These are phyloP conservation scores for Yamadazyma aaseri DNA, from an alignment of 1,139 yeast species.

Conservation along the genomic window DNA sequence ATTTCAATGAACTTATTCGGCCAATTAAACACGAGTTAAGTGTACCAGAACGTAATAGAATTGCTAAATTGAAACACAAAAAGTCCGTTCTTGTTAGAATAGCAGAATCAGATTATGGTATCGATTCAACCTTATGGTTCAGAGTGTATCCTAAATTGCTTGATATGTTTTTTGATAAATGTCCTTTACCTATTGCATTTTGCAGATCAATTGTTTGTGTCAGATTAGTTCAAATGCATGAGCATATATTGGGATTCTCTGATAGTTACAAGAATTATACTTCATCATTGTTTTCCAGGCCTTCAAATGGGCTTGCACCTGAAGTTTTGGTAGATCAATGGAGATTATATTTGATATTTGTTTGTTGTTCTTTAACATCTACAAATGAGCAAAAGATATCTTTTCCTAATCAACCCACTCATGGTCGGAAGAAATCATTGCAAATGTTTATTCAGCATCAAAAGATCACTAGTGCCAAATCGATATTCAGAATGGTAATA, in stretches of 20 bases:
- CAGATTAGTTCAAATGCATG: conserved; percentile 86
- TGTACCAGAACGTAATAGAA: conserved; percentile 75
- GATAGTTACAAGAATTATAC: conserved; percentile 47
- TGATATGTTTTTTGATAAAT: conserved; percentile 68
- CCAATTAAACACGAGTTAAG: conserved; percentile 65
- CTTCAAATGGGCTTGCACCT: conserved; percentile 44
- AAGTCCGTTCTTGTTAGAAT: conserved; percentile 66
- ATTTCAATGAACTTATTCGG: conserved; percentile 62
- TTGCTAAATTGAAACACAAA: conserved; percentile 61
- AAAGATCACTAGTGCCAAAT: conserved; percentile 87
- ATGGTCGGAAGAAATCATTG: conserved; percentile 69
- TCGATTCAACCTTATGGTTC: conserved; percentile 94
- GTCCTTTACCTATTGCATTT: conserved; percentile 92
- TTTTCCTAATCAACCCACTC: conserved; percentile 59
- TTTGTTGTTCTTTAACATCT: conserved; percentile 87
- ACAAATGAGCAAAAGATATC: conserved; percentile 80
- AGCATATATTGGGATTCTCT: conserved; percentile 64
- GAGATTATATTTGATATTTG: conserved; percentile 85
- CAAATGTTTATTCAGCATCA: conserved; percentile 86
- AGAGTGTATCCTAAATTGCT: conserved; percentile 78
- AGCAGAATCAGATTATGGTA: conserved; percentile 92
- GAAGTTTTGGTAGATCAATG: conserved; percentile 82
- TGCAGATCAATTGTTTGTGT: conserved; percentile 93
- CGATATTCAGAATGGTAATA: conserved; percentile 83
- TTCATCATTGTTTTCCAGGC: conserved; percentile 36